Evolutionary conservation across 805 yeast genomes (phyloP).

Genomic region (Dipodascus geniculatus): DNA sequence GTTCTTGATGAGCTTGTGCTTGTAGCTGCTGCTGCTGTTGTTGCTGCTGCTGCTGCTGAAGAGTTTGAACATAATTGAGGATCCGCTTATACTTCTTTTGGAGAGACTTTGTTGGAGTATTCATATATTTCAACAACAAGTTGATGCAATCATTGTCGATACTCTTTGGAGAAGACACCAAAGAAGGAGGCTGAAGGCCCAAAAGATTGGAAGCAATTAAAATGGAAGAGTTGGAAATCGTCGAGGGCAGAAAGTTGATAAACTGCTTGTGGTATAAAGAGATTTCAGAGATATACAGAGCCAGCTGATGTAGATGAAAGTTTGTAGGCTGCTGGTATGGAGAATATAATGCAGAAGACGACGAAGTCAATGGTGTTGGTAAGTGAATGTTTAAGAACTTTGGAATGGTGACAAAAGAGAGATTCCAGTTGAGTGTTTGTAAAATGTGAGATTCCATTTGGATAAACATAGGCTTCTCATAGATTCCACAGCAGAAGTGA

Average conservation of each 20-base stretch:
- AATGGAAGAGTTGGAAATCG: constrained; percentile 25
- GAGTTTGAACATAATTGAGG: neutral
- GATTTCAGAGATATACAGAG: constrained; percentile 28
- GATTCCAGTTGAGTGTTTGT: constrained; percentile 59
- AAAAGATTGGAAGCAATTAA: constrained; percentile 9
- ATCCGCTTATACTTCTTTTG: constrained; percentile 25
- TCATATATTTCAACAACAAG: constrained; percentile 26
- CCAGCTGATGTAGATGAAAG: constrained; percentile 11
- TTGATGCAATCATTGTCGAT: constrained; percentile 20
- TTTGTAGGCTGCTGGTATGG: neutral
- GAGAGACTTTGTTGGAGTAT: constrained; percentile 26
- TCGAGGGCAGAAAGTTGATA: constrained; percentile 20
- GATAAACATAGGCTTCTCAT: constrained; percentile 48
- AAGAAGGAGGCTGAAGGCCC: constrained; percentile 8
- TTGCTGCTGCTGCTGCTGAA: neutral
- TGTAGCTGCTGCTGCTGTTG: neutral
- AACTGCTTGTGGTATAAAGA: constrained; percentile 23
- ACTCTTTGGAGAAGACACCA: constrained; percentile 7
- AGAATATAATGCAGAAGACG: neutral
- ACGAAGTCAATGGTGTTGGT: constrained; percentile 8
- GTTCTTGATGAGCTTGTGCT: neutral
- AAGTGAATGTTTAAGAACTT: constrained; percentile 29
- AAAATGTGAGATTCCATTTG: constrained; percentile 74
- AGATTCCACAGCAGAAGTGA: constrained; percentile 55
- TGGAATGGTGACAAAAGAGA: constrained; percentile 49